These are phyloP conservation scores for Dioszegia hungarica DNA, from an alignment of 768 basidiomycete species.

Conservation along the genomic window DNA sequence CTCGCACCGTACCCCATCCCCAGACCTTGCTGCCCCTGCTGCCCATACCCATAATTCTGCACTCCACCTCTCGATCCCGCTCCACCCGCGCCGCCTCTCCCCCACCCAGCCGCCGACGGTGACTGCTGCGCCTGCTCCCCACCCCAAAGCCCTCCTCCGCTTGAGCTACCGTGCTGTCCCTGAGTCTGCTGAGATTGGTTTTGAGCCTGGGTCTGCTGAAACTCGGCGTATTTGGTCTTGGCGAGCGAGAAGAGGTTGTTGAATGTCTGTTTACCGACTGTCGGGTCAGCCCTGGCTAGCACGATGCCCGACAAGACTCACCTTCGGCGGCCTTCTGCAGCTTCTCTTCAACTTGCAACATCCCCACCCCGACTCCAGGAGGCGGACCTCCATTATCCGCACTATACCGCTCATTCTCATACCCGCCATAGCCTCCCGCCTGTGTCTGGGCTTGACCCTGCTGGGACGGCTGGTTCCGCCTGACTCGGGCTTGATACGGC, in stretches of 20 bases:
- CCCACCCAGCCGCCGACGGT: background rate
- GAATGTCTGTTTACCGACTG: slow-evolving; percentile 47
- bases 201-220: slow-evolving; percentile 31
- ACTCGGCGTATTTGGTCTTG: slow-evolving; percentile 42
- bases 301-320: slow-evolving; percentile 11
- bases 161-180: background rate
- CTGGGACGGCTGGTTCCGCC: slow-evolving; percentile 16
- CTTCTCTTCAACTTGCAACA: slow-evolving; percentile 44
- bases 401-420: slow-evolving; percentile 2
- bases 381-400: slow-evolving; percentile 17
- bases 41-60: slow-evolving; percentile 21
- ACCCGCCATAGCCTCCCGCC: background rate
- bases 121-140: slow-evolving; percentile 2
- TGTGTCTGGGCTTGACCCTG: slow-evolving; percentile 9
- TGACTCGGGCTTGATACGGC: slow-evolving; percentile 47
- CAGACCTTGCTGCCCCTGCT: slow-evolving; percentile 5
- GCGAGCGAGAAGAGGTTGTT: slow-evolving; percentile 40
- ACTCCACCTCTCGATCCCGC: slow-evolving; percentile 27
- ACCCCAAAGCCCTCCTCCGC: slow-evolving; percentile 5
- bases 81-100: background rate
- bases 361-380: slow-evolving; percentile 20
- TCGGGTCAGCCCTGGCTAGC: background rate
- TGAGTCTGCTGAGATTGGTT: background rate
- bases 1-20: slow-evolving; percentile 5
- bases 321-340: slow-evolving; percentile 43